Evolutionary conservation across 2,329 filamentous ascomycete species (phyloP), one percentile per base, ranked within the genome.

Genomic region (Orbilia quercus): DNA sequence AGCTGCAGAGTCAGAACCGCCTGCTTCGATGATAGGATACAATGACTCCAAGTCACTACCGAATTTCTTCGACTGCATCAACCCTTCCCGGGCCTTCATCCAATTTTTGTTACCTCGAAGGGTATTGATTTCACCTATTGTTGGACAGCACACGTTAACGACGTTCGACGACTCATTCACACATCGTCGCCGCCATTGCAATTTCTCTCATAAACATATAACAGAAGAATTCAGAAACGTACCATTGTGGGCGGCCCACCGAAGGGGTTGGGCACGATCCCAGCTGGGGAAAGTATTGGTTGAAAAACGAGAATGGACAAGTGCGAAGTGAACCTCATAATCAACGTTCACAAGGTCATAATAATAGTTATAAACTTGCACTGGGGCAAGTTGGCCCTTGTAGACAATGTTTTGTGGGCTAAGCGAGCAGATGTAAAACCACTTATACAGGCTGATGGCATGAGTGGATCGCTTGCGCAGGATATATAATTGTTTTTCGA

Each of bases 361-460:
- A 83, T 96, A 98, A 84, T 98, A 98, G 80, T 96, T 90, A 83
- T 98, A 98, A 58, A 98, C 94, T 84, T 98, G 94, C 28, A 94
- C 88, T 22, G 94, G 94, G 47, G 94, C 90, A 76, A 98, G 85
- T 81, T 98, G 95, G 76, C 94, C 94, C 86, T 98, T 98, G 87
- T 98, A 98, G 73, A 98, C 91, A 82, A 98, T 98, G 84, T 98
- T 98, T 83, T 93, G 93, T 88, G 96, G 97, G 82, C 89, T 95
- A 77, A 98, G 84, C 54, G 92, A 96, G 86, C 94, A 98, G 70
- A 98, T 85, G 82, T 98, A 98, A 85, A 98, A 98, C 94, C 94
- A 98, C 82, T 97, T 97, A 82, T 96, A 92, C 65, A 97, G 86
- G 72, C 94, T 93, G 80, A 97, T 95, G 79, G 92, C 90, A 84